Base-by-base conservation (phyloP, 192 early-diverging fungal genomes). In the Coemansia sp. region DNA sequence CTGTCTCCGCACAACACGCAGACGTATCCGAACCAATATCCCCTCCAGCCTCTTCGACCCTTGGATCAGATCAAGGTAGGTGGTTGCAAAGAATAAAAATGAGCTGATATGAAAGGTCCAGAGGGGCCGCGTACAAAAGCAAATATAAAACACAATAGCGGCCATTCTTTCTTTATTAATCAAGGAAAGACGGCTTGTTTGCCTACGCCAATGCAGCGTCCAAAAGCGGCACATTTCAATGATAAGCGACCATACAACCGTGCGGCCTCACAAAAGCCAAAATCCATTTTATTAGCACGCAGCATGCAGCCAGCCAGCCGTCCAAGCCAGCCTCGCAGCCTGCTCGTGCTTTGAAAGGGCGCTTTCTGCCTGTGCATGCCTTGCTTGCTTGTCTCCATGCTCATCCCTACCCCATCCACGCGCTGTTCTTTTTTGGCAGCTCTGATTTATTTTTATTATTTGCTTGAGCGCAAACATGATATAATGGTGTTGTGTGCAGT, bases 191-290 rank as follows among this genome's bases (percentile, higher is more conserved):
- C 18, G 47, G 47, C 16, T 49, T 49, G 47, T 20, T 23, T 20
- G 16, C 11, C 9, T 14, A 49, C 22, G n/a, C 13, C 20, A 51
- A 27, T 22, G 52, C 28, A 29, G 52, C 27, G 25, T 54, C 52
- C 52, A 29, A 29, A 54, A 54, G n/a, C 27, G 52, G 52, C 28
- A 16, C 28, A 30, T 54, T 54, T 54, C 52, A 54, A 54, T 54
- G 29, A 25, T 11, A 42, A 42, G 30, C 6, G 14, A 13, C 39
- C 39, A 18, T 18, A 42, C 39, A 18, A 18, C 16, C 16, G 39
- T 18, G 16, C 16, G 39, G 39, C 39, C 8, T 16, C 39, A 6
- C 39, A 42, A 42, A 42, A 42, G 39, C 39, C 39, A 42, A 13
- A 42, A 42, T 42, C 39, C 39, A 13, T 42, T 29, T 20, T 54